These are phyloP conservation scores for Articulospora tetracladia DNA, from an alignment of 495 filamentous ascomycete species.

Conservation along the genomic window DNA sequence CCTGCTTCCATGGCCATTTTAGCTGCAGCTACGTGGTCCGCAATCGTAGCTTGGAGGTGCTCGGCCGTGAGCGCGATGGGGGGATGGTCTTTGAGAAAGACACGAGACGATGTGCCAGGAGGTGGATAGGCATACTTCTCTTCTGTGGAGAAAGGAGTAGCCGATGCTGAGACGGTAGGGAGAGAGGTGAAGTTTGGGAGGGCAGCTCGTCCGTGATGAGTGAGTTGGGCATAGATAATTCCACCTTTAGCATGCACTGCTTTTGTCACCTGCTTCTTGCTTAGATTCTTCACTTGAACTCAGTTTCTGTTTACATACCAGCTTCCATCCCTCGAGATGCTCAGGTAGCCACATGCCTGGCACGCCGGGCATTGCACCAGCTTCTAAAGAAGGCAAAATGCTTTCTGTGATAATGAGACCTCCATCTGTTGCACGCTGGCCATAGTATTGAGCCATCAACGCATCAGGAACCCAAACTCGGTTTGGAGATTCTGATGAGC, in stretches of 20 bases:
- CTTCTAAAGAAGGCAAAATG: constrained; percentile 42
- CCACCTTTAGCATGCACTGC: constrained; percentile 46
- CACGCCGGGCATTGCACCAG: constrained; percentile 42
- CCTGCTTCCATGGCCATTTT: constrained; percentile 58
- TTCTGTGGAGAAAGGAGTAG: constrained; percentile 9
- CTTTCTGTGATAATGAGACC: constrained; percentile 51
- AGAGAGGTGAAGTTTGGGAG: constrained; percentile 37
- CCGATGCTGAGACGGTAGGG: constrained; percentile 15
- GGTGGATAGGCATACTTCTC: constrained; percentile 15
- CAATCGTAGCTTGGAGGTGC: constrained; percentile 36
- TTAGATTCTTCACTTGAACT: neutral
- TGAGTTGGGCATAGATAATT: constrained; percentile 48
- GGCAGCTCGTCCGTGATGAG: constrained; percentile 44
- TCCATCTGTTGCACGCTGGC: constrained; percentile 46
- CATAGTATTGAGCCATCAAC: constrained; percentile 43
- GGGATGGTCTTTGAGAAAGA: constrained; percentile 38
- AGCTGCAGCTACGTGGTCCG: constrained; percentile 42
- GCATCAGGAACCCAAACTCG: neutral
- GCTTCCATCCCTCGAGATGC: constrained; percentile 44
- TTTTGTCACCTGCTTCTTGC: constrained; percentile 34
- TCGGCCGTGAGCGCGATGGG: constrained; percentile 40
- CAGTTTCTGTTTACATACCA: neutral
- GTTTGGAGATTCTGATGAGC: neutral
- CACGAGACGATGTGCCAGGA: constrained; percentile 18
- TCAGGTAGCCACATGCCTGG: constrained; percentile 44